phyloP scores from a whole-genome alignment of 2,329 filamentous ascomycete species.

The Zymoseptoria tritici region DNA sequence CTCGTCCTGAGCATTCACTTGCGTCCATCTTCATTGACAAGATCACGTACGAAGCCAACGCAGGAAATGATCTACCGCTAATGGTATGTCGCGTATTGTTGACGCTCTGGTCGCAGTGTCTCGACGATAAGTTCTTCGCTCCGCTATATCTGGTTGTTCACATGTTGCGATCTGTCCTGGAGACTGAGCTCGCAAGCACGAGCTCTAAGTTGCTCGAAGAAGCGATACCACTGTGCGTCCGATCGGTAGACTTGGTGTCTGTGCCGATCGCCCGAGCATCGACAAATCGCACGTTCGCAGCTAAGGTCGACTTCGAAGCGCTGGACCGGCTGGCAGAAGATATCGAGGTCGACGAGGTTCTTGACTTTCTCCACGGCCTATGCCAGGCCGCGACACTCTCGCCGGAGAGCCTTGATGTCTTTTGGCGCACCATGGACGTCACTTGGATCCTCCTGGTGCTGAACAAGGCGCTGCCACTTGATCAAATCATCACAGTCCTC shows the following conservation, averaged over 20 bases:
- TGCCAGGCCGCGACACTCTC: conserved; percentile 47
- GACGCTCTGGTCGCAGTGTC: conserved; percentile 60
- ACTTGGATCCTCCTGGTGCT: conserved; percentile 62
- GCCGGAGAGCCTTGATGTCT: conserved; percentile 38
- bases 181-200: conserved; percentile 52
- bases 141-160: conserved; percentile 61
- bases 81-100: conserved; percentile 59
- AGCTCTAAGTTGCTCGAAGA: conserved; percentile 53
- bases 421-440: conserved; percentile 62
- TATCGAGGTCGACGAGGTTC: conserved; percentile 55
- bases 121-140: conserved; percentile 54
- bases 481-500: conserved; percentile 58
- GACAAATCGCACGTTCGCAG: conserved; percentile 24
- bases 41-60: conserved; percentile 47
- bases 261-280: conserved; percentile 38
- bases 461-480: conserved; percentile 56
- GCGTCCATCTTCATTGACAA: conserved; percentile 61
- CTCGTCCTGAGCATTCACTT: conserved; percentile 53
- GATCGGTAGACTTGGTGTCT: conserved; percentile 49
- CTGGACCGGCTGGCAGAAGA: conserved; percentile 47
- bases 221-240: conserved; percentile 42
- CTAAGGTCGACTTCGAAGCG: conserved; percentile 16
- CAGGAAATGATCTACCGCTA: conserved; percentile 51
- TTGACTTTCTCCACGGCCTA: conserved; percentile 59
- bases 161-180: conserved; percentile 56